Percentiles rank a stretch among this genome's conserved stretches.
These are phyloP conservation scores for Cladophialophora yegresii DNA, from an alignment of 2,329 filamentous ascomycete species.

Conservation along the genomic window DNA sequence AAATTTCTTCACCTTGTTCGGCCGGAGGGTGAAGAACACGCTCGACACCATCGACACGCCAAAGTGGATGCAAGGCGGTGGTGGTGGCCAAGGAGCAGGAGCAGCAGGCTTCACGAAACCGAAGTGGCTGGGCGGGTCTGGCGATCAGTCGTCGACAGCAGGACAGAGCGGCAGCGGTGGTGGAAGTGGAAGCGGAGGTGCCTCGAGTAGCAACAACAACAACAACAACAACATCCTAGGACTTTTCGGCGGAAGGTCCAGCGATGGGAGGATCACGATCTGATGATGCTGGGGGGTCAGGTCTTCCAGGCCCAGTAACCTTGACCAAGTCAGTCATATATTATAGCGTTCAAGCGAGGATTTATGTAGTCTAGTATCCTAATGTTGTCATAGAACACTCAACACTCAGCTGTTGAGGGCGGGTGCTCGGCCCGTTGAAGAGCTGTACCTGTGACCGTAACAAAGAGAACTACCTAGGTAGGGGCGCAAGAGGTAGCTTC, in stretches of 20 bases:
- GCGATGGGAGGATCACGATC: constrained; percentile 28
- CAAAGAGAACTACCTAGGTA: too few species aligned
- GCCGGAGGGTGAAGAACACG: constrained; percentile 86
- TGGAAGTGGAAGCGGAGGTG: constrained; percentile 5
- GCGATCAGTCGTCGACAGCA: constrained; percentile 1
- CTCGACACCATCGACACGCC: constrained; percentile 81
- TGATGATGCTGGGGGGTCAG: background rate
- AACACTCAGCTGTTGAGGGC: too few species aligned
- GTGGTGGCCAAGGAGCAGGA: too few species aligned
- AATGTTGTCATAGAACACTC: background rate
- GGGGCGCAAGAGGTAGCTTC: background rate
- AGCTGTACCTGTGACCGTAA: too few species aligned
- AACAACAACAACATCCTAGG: constrained; percentile 31
- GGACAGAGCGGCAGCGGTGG: constrained; percentile 2
- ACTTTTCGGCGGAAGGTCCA: constrained; percentile 21
- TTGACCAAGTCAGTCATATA: background rate
- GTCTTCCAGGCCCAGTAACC: background rate
- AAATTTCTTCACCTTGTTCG: constrained; percentile 79
- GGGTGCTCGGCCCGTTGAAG: too few species aligned
- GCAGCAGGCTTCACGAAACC: constrained; percentile 71
- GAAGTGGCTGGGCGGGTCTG: constrained; percentile 71
- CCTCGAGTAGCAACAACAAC: constrained; percentile 12
- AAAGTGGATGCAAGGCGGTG: constrained; percentile 64
- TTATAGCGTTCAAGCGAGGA: constrained; percentile 4
- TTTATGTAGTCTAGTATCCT: background rate